Evolutionary conservation across 208 protist species (phyloP).

Genomic region (Trypanosomatidae sp.): DNA sequence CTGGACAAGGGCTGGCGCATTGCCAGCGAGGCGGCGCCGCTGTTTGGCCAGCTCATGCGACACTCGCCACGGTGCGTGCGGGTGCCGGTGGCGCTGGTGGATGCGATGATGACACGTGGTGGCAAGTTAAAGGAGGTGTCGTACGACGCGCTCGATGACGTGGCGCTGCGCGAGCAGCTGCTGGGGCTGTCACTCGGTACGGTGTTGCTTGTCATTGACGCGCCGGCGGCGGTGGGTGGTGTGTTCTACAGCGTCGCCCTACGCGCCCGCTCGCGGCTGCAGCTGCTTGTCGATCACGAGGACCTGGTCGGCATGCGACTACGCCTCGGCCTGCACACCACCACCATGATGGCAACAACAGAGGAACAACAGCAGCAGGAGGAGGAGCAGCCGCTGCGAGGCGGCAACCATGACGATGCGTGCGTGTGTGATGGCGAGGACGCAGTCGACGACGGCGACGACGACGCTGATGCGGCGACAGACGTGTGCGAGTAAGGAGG

Average conservation of each 20-base stretch:
- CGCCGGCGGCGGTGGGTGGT: slow-evolving; percentile 11
- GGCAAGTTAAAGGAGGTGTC: slow-evolving; percentile 55
- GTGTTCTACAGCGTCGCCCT: slow-evolving; percentile 50
- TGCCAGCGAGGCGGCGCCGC: slow-evolving; percentile 39
- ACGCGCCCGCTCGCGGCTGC: slow-evolving; percentile 46
- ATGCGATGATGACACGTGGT: slow-evolving; percentile 22
- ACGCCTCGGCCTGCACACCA: slow-evolving; percentile 18
- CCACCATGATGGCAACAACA: neutral
- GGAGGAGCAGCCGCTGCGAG: no score
- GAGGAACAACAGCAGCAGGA: no score
- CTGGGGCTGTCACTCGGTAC: slow-evolving; percentile 41
- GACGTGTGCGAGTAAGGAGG: no score
- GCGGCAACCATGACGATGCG: no score
- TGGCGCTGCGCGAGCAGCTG: slow-evolving; percentile 14
- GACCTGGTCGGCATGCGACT: slow-evolving; percentile 70
- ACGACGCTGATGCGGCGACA: no score
- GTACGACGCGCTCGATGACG: slow-evolving; percentile 39
- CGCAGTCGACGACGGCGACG: no score
- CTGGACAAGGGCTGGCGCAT: slow-evolving; percentile 67
- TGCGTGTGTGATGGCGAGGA: no score
- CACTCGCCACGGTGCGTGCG: slow-evolving; percentile 34
- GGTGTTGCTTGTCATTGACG: slow-evolving; percentile 35
- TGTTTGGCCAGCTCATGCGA: slow-evolving; percentile 54
- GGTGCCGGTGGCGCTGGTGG: slow-evolving; percentile 31
- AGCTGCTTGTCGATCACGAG: slow-evolving; percentile 71